Conservation (phyloP, 768 basidiomycete species). For the Lentinula detonsa region DNA sequence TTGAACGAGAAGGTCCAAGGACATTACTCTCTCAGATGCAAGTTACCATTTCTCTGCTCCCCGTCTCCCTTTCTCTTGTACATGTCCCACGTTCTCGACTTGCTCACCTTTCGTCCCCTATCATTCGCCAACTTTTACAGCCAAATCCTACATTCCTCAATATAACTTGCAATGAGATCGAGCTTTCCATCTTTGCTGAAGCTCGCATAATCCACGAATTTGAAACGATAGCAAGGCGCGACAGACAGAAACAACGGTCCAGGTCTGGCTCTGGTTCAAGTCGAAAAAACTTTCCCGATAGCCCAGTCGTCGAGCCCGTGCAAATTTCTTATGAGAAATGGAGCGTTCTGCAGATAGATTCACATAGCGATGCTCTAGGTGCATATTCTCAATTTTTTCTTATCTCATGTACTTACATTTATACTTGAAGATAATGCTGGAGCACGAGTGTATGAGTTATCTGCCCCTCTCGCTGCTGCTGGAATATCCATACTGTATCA, state of each 20-base stretch:
- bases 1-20: neutral
- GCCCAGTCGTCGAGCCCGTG: constrained; percentile 38
- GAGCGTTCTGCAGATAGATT: constrained; percentile 79
- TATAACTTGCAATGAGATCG: constrained; percentile 73
- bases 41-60: constrained; percentile 65
- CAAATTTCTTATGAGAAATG: constrained; percentile 71
- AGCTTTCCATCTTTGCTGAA: constrained; percentile 71
- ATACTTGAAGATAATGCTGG: constrained; percentile 53
- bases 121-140: constrained; percentile 66
- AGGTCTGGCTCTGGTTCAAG: constrained; percentile 31
- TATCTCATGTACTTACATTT: constrained; percentile 8
- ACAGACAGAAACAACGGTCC: constrained; percentile 40
- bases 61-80: constrained; percentile 65
- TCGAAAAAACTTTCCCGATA: constrained; percentile 16
- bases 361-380: constrained; percentile 69
- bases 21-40: neutral
- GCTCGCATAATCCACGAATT: constrained; percentile 52
- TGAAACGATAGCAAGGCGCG: constrained; percentile 51
- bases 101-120: constrained; percentile 45
- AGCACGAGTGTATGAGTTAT: constrained; percentile 68
- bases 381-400: constrained; percentile 13
- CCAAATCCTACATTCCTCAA: constrained; percentile 66
- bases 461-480: constrained; percentile 67
- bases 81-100: constrained; percentile 72
- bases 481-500: constrained; percentile 81